Evolutionary conservation across 2,329 filamentous ascomycete species (phyloP), one percentile per base, ranked within the genome.

Genomic region (Lasiodiplodia citricola): DNA sequence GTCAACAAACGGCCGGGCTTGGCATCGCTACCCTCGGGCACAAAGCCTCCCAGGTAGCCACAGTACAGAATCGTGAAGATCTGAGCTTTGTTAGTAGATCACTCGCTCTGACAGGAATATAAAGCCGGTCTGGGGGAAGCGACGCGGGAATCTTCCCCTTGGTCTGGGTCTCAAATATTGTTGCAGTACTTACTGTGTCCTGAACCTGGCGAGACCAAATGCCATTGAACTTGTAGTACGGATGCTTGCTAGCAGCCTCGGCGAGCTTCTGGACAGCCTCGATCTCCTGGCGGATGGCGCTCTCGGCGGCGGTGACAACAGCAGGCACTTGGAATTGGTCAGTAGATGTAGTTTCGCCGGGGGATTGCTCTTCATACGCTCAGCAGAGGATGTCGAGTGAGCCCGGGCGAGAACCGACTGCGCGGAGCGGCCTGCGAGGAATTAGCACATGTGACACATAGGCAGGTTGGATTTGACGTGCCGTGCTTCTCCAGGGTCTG

Each of bases 181-280:
- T 25, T 21, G 51, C 16, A 47, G 25, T 23, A 84, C 82, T 86
- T 86, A 87, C 88, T 55, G 92, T 88, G 78, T 92, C 93, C 80
- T 98, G 95, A 67, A 97, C 83, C 75, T 92, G 89, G 69, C 93
- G 88, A 35, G 89, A 87, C 96, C 96, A 99, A 78, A 93, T 88
- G 68, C 86, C 84, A 81, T 97, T 97, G 84, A 96, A 97, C 87
- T 97, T 97, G 89, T 98, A 99, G 85, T 98, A 99, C 0, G 96
- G 95, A 75, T 96, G 91, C 78, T 92, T 87, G 31, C 93, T 94
- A 2, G 94, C 93, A 67, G 92, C 87, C 67, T 86, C 82, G 70
- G 88, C 87, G 55, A 99, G 87, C 73, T 90, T 88, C 68, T 84
- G 82, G 56, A 97, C 87, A 55, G 90, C 91, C 58, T 88, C 84